phyloP scores from a whole-genome alignment of 1,284 basidiomycete species.

The Rhodotorula sp. region DNA sequence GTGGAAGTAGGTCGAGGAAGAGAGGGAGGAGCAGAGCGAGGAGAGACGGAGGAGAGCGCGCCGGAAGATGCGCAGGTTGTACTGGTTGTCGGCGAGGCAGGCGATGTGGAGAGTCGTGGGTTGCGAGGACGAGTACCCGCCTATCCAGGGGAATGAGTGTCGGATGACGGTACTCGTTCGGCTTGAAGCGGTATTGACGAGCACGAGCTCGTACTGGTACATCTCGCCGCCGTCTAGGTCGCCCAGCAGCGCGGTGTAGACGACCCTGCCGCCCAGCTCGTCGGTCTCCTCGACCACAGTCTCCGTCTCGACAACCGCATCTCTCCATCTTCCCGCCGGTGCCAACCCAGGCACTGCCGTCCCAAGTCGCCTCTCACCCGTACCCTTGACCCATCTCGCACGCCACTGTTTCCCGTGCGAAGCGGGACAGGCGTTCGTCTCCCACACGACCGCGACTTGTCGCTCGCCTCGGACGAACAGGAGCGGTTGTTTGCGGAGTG shows the following conservation, averaged over 20 bases:
- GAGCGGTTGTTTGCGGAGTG: conserved; percentile 41
- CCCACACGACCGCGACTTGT: conserved; percentile 41
- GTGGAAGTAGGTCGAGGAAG: conserved; percentile 10
- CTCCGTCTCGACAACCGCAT: conserved; percentile 1
- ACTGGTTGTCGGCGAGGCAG: conserved; percentile 43
- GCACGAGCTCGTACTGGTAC: conserved; percentile 35
- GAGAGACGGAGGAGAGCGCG: conserved; percentile 29
- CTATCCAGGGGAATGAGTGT: conserved; percentile 34
- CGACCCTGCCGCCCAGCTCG: conserved; percentile 20
- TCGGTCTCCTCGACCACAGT: conserved; percentile 8
- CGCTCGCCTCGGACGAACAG: conserved; percentile 38
- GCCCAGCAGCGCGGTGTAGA: conserved; percentile 32
- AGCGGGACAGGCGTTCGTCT: conserved; percentile 28
- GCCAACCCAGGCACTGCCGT: neutral
- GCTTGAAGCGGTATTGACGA: neutral
- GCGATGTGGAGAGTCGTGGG: conserved; percentile 35
- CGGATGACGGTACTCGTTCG: conserved; percentile 16
- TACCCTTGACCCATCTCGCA: conserved; percentile 3
- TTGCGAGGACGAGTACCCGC: neutral
- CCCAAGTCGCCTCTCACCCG: neutral
- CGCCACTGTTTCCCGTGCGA: conserved; percentile 10
- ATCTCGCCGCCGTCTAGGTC: conserved; percentile 8
- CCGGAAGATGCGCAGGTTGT: conserved; percentile 38
- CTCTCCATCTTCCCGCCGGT: neutral
- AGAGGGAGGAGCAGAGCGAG: conserved; percentile 12